These are phyloP conservation scores for Nicotiana rustica DNA, from an alignment of 305 asterid genomes.

Conservation along the genomic window DNA sequence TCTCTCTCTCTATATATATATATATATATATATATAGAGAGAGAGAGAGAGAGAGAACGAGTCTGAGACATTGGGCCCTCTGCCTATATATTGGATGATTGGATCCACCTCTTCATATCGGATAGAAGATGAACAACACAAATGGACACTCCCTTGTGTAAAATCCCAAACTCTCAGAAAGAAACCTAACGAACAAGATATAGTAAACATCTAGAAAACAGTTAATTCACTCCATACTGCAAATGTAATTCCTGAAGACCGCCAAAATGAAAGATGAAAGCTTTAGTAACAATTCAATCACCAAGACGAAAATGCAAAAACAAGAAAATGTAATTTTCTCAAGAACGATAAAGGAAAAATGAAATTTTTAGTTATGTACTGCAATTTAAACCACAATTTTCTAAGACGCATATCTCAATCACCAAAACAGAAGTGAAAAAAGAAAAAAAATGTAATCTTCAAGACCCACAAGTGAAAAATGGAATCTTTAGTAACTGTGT, in stretches of 20 bases:
- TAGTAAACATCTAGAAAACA: neutral
- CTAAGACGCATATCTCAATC: neutral
- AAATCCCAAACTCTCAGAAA: neutral
- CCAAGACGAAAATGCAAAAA: neutral
- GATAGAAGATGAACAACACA: neutral
- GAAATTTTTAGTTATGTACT: neutral
- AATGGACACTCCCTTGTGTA: neutral
- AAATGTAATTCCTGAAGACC: neutral
- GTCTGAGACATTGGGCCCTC: neutral
- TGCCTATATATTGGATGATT: neutral
- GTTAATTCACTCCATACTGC: neutral
- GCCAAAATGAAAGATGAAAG: neutral
- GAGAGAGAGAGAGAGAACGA: neutral
- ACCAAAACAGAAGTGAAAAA: conserved; percentile 5
- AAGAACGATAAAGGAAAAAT: neutral
- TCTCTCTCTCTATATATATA: neutral
- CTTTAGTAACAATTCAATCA: neutral
- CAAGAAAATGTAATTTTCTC: neutral
- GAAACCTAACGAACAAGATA: neutral
- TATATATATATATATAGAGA: too few species aligned
- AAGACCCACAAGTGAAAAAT: conserved; percentile 4
- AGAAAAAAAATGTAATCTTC: neutral
- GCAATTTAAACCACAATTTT: neutral
- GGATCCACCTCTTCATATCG: neutral
- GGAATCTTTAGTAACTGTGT: neutral